These are phyloP conservation scores for Eragrostis tef DNA, from an alignment of 202 grass and related monocot species.

Conservation along the genomic window DNA sequence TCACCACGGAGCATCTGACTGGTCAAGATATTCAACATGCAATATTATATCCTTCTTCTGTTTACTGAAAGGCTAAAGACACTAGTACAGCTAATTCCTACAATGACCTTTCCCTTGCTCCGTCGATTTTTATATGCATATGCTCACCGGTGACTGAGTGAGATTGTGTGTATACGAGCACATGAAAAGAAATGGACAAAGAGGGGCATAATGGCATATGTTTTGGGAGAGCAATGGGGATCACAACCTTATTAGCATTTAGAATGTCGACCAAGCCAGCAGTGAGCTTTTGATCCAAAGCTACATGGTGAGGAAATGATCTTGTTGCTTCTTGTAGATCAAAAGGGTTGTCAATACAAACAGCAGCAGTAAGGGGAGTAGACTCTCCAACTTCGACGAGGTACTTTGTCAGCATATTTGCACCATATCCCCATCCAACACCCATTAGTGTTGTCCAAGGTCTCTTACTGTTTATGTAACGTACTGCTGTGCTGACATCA, in stretches of 20 bases:
- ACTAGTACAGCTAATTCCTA: conserved; percentile 11
- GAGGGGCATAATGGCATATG: too few species aligned
- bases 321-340: conserved; percentile 83
- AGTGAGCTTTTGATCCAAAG: conserved; percentile 76
- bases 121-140: conserved; percentile 3
- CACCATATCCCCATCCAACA: conserved; percentile 85
- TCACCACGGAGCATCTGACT: conserved; percentile 3
- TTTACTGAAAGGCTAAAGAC: conserved; percentile 4
- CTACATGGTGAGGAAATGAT: conserved; percentile 65
- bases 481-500: conserved; percentile 70
- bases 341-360: conserved; percentile 91
- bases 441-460: conserved; percentile 87
- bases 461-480: conserved; percentile 68
- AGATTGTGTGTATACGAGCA: neutral
- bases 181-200: conserved; percentile 16
- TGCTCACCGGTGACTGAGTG: neutral
- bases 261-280: conserved; percentile 87
- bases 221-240: conserved; percentile 17
- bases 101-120: conserved; percentile 1
- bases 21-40: conserved; percentile 19
- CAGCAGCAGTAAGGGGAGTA: conserved; percentile 84
- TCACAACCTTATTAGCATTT: conserved; percentile 79
- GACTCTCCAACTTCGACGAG: conserved; percentile 89
- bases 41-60: conserved; percentile 14
- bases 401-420: conserved; percentile 94